Conservation (phyloP, 257 asterid species). For the Primulina huaijiensis region DNA sequence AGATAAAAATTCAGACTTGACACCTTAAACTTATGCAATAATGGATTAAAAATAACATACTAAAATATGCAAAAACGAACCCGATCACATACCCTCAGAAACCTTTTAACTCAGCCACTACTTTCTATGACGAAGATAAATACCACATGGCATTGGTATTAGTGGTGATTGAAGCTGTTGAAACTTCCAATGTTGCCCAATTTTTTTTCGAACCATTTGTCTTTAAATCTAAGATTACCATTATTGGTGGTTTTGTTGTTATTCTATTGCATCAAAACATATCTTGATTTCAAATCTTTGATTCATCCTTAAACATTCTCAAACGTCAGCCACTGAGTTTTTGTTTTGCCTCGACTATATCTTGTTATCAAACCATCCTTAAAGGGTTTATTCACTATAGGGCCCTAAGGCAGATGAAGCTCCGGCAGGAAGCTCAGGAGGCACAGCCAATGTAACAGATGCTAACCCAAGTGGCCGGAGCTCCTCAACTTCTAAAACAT, state of each 20-base stretch:
- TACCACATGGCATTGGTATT: too few relatives aligned
- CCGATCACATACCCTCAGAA: neutral
- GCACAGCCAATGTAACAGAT: slow-evolving; percentile 37
- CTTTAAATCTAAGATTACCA: neutral
- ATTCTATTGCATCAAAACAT: neutral
- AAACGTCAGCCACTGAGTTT: neutral
- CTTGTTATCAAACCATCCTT: slow-evolving; percentile 12
- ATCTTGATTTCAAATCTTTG: neutral
- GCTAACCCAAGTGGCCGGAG: slow-evolving; percentile 45
- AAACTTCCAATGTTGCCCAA: neutral
- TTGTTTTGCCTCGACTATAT: slow-evolving; percentile 1
- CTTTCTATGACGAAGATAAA: slow-evolving; percentile 9
- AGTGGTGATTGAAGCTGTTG: neutral
- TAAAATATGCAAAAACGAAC: too few relatives aligned
- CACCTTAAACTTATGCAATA: too few relatives aligned
- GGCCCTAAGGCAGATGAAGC: slow-evolving; percentile 71
- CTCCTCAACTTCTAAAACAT: slow-evolving; percentile 55
- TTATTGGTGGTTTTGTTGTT: too few relatives aligned
- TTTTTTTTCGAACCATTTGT: neutral
- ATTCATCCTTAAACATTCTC: neutral
- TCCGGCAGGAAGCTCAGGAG: slow-evolving; percentile 54
- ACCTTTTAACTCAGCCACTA: neutral
- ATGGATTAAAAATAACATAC: too few relatives aligned
- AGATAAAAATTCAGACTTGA: too few relatives aligned
- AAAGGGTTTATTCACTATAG: slow-evolving; percentile 34